Conservation (phyloP, 1,139 yeast species). For the Arxiozyma bovina region DNA sequence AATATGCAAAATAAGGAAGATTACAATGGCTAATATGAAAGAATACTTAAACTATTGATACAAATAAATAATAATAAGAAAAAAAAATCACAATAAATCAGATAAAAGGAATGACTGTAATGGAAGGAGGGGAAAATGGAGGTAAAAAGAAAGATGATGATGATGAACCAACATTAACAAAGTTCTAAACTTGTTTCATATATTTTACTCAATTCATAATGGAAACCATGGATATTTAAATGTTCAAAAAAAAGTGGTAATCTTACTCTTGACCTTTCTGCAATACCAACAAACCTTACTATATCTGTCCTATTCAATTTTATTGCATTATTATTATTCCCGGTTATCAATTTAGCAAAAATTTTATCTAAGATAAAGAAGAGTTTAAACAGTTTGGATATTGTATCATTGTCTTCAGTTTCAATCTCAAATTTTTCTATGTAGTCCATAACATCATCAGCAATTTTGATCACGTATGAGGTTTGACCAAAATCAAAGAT, state of each 20-base stretch:
- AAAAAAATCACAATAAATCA: too few species aligned
- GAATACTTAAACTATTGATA: not conserved
- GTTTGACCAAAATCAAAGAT: constrained; percentile 43
- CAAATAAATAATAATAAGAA: not conserved
- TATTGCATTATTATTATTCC: constrained; percentile 26
- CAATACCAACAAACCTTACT: constrained; percentile 41
- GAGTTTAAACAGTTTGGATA: constrained; percentile 34
- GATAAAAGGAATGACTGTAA: not conserved
- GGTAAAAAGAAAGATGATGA: not conserved
- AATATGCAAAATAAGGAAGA: not conserved
- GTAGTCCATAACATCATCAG: constrained; percentile 63
- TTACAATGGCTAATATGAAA: not conserved
- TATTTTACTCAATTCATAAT: constrained; percentile 31
- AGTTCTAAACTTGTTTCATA: constrained; percentile 31
- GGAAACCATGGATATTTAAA: constrained; percentile 29
- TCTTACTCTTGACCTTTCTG: constrained; percentile 38
- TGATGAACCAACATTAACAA: constrained; percentile 13
- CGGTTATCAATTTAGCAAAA: constrained; percentile 38
- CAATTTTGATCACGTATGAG: constrained; percentile 49
- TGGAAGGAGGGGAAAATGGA: not conserved
- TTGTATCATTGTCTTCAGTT: constrained; percentile 14
- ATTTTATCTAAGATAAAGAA: constrained; percentile 39
- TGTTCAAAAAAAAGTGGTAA: constrained; percentile 29
- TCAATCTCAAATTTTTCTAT: constrained; percentile 37
- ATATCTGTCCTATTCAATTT: constrained; percentile 38